These are phyloP conservation scores for Phytophthora syringae DNA, from an alignment of 352 stramenopile genomes.

Conservation along the genomic window DNA sequence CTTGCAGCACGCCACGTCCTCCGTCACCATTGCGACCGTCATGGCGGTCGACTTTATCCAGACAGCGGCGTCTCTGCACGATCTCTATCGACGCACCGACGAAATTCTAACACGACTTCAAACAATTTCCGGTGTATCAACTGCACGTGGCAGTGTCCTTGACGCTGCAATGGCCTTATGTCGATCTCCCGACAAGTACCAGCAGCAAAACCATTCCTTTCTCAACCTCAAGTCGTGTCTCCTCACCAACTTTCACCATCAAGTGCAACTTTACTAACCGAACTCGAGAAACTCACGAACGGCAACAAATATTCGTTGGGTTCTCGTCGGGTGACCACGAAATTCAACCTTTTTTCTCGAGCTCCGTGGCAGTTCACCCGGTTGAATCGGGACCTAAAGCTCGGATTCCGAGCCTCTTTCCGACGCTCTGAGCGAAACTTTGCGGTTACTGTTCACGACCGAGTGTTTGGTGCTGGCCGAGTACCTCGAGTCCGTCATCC, in stretches of 20 bases:
- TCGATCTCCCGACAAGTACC: neutral
- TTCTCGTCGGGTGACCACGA: neutral
- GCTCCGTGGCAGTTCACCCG: neutral
- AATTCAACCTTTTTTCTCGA: neutral
- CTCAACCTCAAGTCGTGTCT: conserved; percentile 13
- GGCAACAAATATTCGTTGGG: neutral
- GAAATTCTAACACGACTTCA: conserved; percentile 1
- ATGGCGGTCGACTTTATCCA: conserved; percentile 3
- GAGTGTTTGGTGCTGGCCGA: conserved; percentile 44
- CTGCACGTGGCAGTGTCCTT: neutral
- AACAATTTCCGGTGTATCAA: neutral
- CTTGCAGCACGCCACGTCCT: conserved; percentile 21
- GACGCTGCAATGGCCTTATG: conserved; percentile 1
- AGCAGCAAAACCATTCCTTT: conserved; percentile 1
- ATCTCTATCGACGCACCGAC: conserved; percentile 7
- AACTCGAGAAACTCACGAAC: neutral
- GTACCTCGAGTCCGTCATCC: conserved; percentile 44
- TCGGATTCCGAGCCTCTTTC: neutral
- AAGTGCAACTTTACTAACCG: neutral
- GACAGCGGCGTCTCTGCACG: conserved; percentile 4
- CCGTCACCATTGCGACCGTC: conserved; percentile 3
- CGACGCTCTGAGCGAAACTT: conserved; percentile 1
- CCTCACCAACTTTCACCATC: neutral
- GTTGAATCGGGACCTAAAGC: neutral
- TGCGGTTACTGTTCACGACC: conserved; percentile 31